Evolutionary conservation across 352 stramenopile species (phyloP), one percentile per base, ranked within the genome.

Genomic region (Phytopythium ostracodes): DNA sequence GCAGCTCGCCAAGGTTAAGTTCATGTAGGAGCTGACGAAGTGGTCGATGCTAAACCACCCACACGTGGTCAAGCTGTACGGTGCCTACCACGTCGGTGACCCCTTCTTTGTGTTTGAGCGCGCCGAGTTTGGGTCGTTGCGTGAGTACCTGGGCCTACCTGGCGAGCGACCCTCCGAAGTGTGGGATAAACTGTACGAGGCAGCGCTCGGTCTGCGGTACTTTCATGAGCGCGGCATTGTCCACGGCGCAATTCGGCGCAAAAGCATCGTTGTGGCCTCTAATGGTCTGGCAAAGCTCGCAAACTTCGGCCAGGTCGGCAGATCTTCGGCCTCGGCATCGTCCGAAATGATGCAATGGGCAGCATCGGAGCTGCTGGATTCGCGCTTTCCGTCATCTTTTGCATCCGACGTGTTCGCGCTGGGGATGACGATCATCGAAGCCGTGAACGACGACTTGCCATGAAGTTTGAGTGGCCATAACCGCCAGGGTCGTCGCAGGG

Each of bases 171-270:
- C 59, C 0, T 5, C 27, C 10, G 59, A 70, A 24, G 17, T 63
- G 4, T 63, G 68, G 59, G 55, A 61, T 9, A 63, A 72, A 33
- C 11, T 80, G 52, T 62, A 65, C 35, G 64, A 80, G 25, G 56
- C 64, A 7, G 67, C 68, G 0, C 42, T 72, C 15, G 87, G 81
- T 12, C 59, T 96, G 1, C 35, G 57, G 25, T 92, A 65, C 89
- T 20, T 86, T 87, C 71, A 63, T 29, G 20, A 60, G 46, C 51
- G 62, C 60, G 11, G 29, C 17, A 58, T 89, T 8, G 66, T 95
- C 8, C 88, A 96, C 54, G 72, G 81, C 15, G 88, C 96, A 58
- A 64, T 96, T 4, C 65, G 65, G 35, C 67, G 65, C 50, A 71
- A 64, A 27, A 71, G 9, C 60, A 70, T 53, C 46, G 15, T 96